A percentile compares a stretch with the other conserved stretches of the same genome.
These are phyloP conservation scores for Veloboletus limbatus DNA, from an alignment of 1,284 basidiomycete species.

Conservation along the genomic window DNA sequence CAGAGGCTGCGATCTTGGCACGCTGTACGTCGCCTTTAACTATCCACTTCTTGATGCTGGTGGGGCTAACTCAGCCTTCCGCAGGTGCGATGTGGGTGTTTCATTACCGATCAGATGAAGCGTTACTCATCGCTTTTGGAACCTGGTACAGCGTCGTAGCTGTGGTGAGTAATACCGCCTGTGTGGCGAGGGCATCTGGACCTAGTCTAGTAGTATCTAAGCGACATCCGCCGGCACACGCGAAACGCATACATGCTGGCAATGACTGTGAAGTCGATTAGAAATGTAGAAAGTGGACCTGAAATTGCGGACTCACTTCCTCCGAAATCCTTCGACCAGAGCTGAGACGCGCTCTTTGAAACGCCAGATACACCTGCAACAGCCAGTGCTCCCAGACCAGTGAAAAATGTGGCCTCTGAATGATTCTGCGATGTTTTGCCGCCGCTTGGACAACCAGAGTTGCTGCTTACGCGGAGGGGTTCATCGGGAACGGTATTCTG, in stretches of 20 bases:
- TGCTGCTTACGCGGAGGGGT: not conserved
- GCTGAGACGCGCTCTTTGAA: conserved; percentile 24
- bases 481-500: conserved; percentile 16
- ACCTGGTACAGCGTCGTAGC: conserved; percentile 25
- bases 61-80: conserved; percentile 2
- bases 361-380: conserved; percentile 21
- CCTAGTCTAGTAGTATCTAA: conserved; percentile 21
- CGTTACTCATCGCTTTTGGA: conserved; percentile 19
- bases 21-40: conserved; percentile 20
- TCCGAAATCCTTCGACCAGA: conserved; percentile 33
- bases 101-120: conserved; percentile 29
- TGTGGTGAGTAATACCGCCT: conserved; percentile 27
- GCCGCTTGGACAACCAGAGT: not conserved
- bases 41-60: conserved; percentile 25
- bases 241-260: conserved; percentile 24
- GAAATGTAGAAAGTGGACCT: not conserved
- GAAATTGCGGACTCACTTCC: conserved; percentile 18
- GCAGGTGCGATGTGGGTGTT: not conserved
- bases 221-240: not conserved
- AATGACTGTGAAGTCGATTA: conserved; percentile 19
- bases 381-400: conserved; percentile 19
- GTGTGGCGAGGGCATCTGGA: conserved; percentile 28
- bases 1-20: conserved; percentile 23
- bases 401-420: conserved; percentile 11
- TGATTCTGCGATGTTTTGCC: not conserved